Conservation (phyloP, 208 protist species). For the Vickermania spadyakhi region DNA sequence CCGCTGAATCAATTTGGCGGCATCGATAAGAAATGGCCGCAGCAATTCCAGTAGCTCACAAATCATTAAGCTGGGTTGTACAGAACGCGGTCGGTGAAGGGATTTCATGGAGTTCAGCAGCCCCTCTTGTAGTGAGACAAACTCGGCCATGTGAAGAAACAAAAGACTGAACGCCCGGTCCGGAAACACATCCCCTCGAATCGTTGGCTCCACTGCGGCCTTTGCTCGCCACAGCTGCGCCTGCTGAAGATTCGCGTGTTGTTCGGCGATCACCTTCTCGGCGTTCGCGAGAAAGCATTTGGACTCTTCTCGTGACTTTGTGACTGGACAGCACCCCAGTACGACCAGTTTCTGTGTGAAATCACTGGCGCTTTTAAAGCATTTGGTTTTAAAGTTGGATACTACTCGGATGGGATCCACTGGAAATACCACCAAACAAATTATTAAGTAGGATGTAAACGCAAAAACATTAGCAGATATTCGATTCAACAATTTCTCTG, state of each 20-base stretch:
- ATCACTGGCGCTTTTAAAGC: constrained; percentile 13
- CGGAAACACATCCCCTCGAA: constrained; percentile 33
- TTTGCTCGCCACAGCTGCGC: constrained; percentile 13
- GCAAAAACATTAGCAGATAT: constrained; percentile 28
- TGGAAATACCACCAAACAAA: constrained; percentile 38
- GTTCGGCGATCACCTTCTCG: neutral
- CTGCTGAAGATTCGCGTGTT: constrained; percentile 16
- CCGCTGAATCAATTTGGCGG: constrained; percentile 22
- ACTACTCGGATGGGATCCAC: constrained; percentile 39
- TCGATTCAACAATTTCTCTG: constrained; percentile 18
- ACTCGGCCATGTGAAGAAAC: constrained; percentile 24
- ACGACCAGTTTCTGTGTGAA: constrained; percentile 17
- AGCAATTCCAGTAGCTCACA: constrained; percentile 34
- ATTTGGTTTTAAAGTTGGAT: constrained; percentile 22
- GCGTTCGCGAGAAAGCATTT: constrained; percentile 11
- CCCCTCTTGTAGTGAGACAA: constrained; percentile 36
- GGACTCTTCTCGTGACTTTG: constrained; percentile 19
- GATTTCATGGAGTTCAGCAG: constrained; percentile 18
- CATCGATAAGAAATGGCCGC: constrained; percentile 35
- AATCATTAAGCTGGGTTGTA: constrained; percentile 19
- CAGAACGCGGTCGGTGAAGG: constrained; percentile 34
- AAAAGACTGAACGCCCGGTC: constrained; percentile 25
- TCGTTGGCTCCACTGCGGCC: constrained; percentile 23
- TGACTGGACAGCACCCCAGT: constrained; percentile 23
- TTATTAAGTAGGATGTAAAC: constrained; percentile 38